Evolutionary conservation across 805 yeast species (phyloP).

Genomic region (Cyberlindnera japonica): DNA sequence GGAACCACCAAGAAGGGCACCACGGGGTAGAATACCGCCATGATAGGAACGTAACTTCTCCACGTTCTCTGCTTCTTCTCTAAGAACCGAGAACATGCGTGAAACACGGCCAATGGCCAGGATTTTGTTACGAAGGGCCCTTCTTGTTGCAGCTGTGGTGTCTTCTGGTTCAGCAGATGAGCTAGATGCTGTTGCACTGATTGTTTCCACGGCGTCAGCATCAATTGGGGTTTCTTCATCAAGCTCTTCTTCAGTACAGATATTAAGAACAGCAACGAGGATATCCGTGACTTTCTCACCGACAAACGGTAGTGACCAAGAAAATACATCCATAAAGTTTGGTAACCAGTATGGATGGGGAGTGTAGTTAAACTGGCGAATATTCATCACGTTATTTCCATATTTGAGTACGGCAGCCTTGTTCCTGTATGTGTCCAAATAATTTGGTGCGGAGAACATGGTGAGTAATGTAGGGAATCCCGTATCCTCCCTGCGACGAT

Average conservation of each 20-base stretch:
- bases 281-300: constrained; percentile 95
- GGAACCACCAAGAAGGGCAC: constrained; percentile 76
- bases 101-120: constrained; percentile 95
- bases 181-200: constrained; percentile 8
- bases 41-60: constrained; percentile 69
- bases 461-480: constrained; percentile 91
- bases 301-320: constrained; percentile 96
- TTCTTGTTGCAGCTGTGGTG: constrained; percentile 34
- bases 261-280: constrained; percentile 82
- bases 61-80: constrained; percentile 86
- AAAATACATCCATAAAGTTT: constrained; percentile 93
- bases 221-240: constrained; percentile 64
- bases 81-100: constrained; percentile 81
- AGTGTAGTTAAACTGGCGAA: constrained; percentile 85
- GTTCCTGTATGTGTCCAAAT: constrained; percentile 86
- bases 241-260: constrained; percentile 93
- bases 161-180: constrained; percentile 8
- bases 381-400: constrained; percentile 89
- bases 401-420: constrained; percentile 94
- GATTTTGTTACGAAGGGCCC: constrained; percentile 78
- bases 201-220: constrained; percentile 13
- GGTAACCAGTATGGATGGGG: constrained; percentile 98
- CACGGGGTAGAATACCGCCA: constrained; percentile 81
- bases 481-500: constrained; percentile 73
- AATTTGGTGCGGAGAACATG: constrained; percentile 93